Base-by-base conservation (phyloP, 768 basidiomycete species). In the Chalciporus pseudorubinellus region DNA sequence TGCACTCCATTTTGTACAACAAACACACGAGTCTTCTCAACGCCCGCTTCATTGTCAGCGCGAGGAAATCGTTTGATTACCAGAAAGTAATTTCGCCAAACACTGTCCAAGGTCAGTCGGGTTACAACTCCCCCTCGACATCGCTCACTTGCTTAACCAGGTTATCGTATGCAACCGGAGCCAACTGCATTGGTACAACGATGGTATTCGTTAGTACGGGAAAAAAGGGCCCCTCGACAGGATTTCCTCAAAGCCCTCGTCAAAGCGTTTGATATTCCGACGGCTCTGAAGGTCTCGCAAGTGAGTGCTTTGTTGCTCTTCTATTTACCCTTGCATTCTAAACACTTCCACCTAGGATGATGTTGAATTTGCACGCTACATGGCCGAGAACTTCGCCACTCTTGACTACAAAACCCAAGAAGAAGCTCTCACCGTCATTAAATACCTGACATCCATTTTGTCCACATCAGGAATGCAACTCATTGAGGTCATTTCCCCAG, bases 391-490 rank as follows among this genome's bases (percentile, higher is more conserved):
- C 62, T 87, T 98, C 51, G 80, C 94, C 1, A 75, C 87, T 1
- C 82, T 99, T 53, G 94, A 98, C 29, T 98, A 95, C 76, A 98
- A 93, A 73, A 91, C 92, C 0, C 86, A 89, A 60, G 97, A 99
- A 68, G 97, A 98, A 70, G 85, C 87, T 5, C 72, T 98, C 46
- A 84, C 88, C 5, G 85, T 98, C 20, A 81, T 97, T 63, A 89
- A 87, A 53, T 78, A 80, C 48, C 76, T 95, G 50, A 92, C 90
- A 9, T 72, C 79, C 16, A 77, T 87, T 20, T 76, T 92, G 41
- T 94, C 87, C 1, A 88, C 84, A 2, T 80, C 82, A 10, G 95
- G 89, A 48, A 85, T 85, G 77, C 90, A 89, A 60, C 69, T 90
- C n/a, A 77, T 92, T 49, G 92, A 89, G 59, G 71, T 76, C 18